Evolutionary conservation across 345 rosid genomes (phyloP).

Genomic region (Rhodomyrtus tomentosa): DNA sequence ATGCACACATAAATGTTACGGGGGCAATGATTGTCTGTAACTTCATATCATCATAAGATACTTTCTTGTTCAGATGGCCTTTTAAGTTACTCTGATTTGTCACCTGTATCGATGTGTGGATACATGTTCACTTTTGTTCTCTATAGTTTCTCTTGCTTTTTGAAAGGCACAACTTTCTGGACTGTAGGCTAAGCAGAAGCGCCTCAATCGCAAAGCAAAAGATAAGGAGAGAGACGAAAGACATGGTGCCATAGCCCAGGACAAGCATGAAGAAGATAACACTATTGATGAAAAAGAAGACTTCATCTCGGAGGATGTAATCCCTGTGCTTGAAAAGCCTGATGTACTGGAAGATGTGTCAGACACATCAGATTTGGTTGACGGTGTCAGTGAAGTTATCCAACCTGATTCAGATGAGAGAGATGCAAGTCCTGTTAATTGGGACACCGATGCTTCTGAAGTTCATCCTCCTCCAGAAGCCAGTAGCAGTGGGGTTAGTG

Average conservation of each 20-base stretch:
- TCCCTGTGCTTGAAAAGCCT: conserved; percentile 42
- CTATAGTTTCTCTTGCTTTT: background rate
- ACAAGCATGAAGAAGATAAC: conserved; percentile 32
- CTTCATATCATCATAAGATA: background rate
- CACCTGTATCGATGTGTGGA: background rate
- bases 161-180: background rate
- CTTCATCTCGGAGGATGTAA: conserved; percentile 25
- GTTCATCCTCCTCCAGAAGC: conserved; percentile 44
- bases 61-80: background rate
- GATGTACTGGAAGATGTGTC: conserved; percentile 62
- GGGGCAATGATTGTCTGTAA: background rate
- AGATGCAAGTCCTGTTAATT: conserved; percentile 58
- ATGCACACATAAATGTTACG: background rate
- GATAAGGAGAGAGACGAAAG: conserved; percentile 73
- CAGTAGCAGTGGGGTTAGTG: conserved; percentile 39
- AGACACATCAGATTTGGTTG: conserved; percentile 73
- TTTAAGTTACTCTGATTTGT: background rate
- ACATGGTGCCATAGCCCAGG: conserved; percentile 13
- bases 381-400: conserved; percentile 47
- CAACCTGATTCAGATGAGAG: conserved; percentile 82
- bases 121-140: background rate
- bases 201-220: conserved; percentile 74
- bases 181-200: conserved; percentile 72
- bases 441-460: conserved; percentile 89
- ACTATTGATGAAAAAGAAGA: conserved; percentile 33